Conservation (phyloP, 257 asterid genomes). For the Forsythia viridissima region DNA sequence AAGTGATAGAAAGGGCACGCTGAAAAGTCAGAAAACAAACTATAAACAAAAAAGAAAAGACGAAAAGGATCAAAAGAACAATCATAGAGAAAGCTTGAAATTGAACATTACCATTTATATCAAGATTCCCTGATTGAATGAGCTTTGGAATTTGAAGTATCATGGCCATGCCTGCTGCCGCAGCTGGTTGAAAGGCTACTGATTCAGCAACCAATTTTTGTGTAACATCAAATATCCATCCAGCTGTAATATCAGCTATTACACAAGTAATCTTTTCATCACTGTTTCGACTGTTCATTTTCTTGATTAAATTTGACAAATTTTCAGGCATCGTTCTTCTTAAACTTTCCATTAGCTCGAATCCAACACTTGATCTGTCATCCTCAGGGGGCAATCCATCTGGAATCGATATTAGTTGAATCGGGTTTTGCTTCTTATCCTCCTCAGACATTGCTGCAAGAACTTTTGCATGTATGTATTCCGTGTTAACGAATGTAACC, state of each 20-base stretch:
- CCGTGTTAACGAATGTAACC: constrained; percentile 49
- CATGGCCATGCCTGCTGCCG: constrained; percentile 25
- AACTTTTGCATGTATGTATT: constrained; percentile 34
- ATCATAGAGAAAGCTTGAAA: background rate
- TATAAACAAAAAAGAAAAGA: background rate
- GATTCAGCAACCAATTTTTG: constrained; percentile 24
- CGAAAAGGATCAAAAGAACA: background rate
- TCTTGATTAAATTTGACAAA: constrained; percentile 26
- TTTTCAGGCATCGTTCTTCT: constrained; percentile 23
- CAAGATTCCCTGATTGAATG: constrained; percentile 23
- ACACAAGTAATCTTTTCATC: constrained; percentile 37
- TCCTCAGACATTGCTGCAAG: constrained; percentile 11
- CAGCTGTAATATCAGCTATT: constrained; percentile 37
- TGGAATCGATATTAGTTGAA: constrained; percentile 29
- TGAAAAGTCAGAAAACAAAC: background rate
- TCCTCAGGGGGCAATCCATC: constrained; percentile 23
- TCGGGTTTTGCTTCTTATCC: background rate
- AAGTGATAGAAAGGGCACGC: too few species aligned
- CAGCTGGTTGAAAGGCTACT: constrained; percentile 25
- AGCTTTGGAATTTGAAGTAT: constrained; percentile 3
- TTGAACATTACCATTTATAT: constrained; percentile 12
- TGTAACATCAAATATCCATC: constrained; percentile 37
- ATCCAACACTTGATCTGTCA: background rate
- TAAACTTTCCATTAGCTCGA: constrained; percentile 14
- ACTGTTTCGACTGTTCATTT: constrained; percentile 10